phyloP scores from a whole-genome alignment of 768 basidiomycete genomes.

The Gyrodon lividus region DNA sequence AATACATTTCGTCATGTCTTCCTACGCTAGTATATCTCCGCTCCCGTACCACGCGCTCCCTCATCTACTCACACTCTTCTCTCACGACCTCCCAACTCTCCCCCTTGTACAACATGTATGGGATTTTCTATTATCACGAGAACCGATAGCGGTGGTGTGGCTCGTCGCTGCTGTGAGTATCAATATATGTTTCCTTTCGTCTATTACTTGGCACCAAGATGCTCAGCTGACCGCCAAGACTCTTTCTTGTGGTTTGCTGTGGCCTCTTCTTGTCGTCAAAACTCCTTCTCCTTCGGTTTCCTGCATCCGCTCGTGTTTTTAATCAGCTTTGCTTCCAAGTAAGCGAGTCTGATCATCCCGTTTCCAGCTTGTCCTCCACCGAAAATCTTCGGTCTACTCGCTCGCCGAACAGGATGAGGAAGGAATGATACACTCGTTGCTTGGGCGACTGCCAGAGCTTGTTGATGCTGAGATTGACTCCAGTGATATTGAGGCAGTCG shows the following conservation, averaged over 20 bases:
- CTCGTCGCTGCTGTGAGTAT: constrained; percentile 74
- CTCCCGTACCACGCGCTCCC: constrained; percentile 89
- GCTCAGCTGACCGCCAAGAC: background rate
- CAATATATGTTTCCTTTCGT: background rate
- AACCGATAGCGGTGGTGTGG: constrained; percentile 80
- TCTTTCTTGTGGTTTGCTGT: background rate
- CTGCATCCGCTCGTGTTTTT: background rate
- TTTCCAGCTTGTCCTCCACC: constrained; percentile 65
- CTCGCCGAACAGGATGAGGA: constrained; percentile 73
- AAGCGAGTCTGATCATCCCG: background rate
- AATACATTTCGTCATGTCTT: constrained; percentile 2
- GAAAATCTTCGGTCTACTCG: constrained; percentile 63
- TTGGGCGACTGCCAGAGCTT: constrained; percentile 64
- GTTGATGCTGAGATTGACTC: constrained; percentile 16
- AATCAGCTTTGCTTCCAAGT: background rate
- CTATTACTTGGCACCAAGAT: no score
- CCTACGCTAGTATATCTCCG: constrained; percentile 56
- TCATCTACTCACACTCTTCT: constrained; percentile 86
- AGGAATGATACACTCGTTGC: constrained; percentile 76
- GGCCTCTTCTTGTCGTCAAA: background rate
- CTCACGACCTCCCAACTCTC: constrained; percentile 90
- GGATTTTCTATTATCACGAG: constrained; percentile 82
- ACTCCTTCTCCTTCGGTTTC: background rate
- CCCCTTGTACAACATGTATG: constrained; percentile 89
- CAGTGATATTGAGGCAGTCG: background rate